Evolutionary conservation across 2,329 filamentous ascomycete genomes (phyloP).

Genomic region (Metarhizium humberi): DNA sequence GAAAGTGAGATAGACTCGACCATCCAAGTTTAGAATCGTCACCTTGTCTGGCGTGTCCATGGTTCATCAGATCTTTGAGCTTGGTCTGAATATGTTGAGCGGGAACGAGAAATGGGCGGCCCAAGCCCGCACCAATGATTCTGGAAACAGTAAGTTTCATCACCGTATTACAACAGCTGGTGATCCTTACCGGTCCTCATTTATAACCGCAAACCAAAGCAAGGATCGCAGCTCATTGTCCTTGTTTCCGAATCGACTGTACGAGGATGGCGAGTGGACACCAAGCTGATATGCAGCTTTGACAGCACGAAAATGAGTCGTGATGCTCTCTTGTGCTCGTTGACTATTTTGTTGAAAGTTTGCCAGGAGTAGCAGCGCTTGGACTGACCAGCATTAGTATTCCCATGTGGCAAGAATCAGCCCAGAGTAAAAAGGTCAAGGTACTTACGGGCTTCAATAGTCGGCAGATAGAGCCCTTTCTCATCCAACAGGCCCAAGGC

Average conservation of each 20-base stretch:
- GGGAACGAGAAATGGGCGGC: constrained; percentile 12
- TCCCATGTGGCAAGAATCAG: background rate
- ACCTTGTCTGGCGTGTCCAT: background rate
- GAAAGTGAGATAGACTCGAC: constrained; percentile 10
- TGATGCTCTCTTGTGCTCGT: constrained; percentile 21
- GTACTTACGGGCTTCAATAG: constrained; percentile 11
- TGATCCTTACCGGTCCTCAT: constrained; percentile 16
- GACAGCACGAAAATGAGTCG: constrained; percentile 20
- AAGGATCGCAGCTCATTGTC: constrained; percentile 18
- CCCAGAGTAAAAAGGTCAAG: background rate
- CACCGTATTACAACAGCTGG: background rate
- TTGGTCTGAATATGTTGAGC: constrained; percentile 7
- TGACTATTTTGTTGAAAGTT: constrained; percentile 26
- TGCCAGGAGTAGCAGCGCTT: constrained; percentile 20
- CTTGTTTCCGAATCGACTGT: constrained; percentile 11
- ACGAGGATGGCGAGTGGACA: constrained; percentile 20
- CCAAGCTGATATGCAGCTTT: constrained; percentile 24
- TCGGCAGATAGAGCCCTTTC: constrained; percentile 14
- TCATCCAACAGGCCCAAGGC: constrained; percentile 16
- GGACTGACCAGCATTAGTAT: constrained; percentile 13
- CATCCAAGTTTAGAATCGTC: constrained; percentile 1
- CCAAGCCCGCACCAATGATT: constrained; percentile 13
- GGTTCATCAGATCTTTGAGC: constrained; percentile 2
- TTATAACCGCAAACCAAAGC: constrained; percentile 22
- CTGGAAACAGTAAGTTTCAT: background rate